Base-by-base conservation (phyloP, 176 grass and related monocot species). In the Oryza nivara region DNA sequence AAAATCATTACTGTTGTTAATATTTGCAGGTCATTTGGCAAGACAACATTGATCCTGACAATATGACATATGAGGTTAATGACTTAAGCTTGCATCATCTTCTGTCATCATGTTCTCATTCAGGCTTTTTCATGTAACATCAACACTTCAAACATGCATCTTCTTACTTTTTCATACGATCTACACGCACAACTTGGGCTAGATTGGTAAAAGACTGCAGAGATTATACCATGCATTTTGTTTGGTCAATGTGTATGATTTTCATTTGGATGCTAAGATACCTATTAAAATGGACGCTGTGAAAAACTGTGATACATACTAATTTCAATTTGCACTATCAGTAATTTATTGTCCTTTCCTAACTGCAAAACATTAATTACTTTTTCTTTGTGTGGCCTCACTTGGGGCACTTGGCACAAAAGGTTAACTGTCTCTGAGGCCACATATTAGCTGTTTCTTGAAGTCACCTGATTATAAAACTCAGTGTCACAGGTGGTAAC, bases 51-150 rank as follows among this genome's bases (percentile, higher is more conserved):
- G 93, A 98, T 61, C 96, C 91, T 85, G 96, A 98, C 87, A 93
- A 84, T 86, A 98, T 98, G 96, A 93, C 96, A 75, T 98, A 98
- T 41, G 96, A 98, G 96, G 96, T 97, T 85, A 86, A 77, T 76
- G 35, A 60, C 73, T 82, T 80, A 72, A 72, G 78, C 78, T 79
- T 68, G 72, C 30, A 68, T 35, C 15, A 22, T 49, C 73, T 36
- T 65, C 6, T 70, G 7, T 56, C 11, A 51, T 13, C 68, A 51
- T 84, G 40, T 74, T 52, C 11, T 78, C 20, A 12, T 64, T 19
- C 46, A 79, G 13, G 11, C 73, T 85, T 17, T 72, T 51, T 81
- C 56, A 83, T 77, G 63, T 70, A 47, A 65, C 25, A 60, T 58
- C 77, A 19, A 45, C 47, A 73, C 40, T 80, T 80, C 0, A 60